phyloP scores from a whole-genome alignment of 106 monocot genomes.

The Dioscorea dumetorum region DNA sequence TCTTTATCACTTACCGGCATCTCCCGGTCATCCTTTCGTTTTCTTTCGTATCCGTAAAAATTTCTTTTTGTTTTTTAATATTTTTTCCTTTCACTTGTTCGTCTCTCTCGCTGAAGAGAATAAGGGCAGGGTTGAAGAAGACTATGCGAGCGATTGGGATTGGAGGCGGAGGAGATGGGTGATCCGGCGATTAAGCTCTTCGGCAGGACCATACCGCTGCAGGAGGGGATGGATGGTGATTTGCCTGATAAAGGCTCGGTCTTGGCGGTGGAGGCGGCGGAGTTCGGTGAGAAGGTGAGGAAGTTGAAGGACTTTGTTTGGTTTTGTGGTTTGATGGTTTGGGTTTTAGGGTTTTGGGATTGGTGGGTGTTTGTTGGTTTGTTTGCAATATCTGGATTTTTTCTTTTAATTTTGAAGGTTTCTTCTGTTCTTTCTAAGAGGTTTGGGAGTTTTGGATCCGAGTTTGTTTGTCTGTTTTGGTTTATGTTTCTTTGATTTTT shows the following conservation, averaged over 20 bases:
- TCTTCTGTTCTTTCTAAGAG: no score
- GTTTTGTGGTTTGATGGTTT: no score
- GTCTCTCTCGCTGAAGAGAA: neutral
- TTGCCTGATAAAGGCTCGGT: neutral
- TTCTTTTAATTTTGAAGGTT: no score
- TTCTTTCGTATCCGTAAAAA: neutral
- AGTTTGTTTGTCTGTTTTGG: no score
- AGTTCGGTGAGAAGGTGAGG: conserved; percentile 1
- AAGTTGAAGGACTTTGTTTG: conserved; percentile 9
- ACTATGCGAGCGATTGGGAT: neutral
- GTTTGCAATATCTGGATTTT: no score
- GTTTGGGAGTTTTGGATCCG: no score
- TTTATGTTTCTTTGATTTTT: no score
- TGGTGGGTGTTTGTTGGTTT: no score
- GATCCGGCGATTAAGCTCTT: conserved; percentile 87
- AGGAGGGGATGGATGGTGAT: conserved; percentile 9
- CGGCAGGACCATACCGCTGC: conserved; percentile 56
- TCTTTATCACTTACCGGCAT: conserved; percentile 10
- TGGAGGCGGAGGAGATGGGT: conserved; percentile 19
- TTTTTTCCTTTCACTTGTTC: neutral
- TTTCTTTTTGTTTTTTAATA: neutral
- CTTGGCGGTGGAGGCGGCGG: neutral
- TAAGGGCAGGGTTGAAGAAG: conserved; percentile 1
- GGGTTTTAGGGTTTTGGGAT: no score
- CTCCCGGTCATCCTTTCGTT: conserved; percentile 16